These are phyloP conservation scores for Tagetes erecta DNA, from an alignment of 129 eudicot genomes.

Conservation along the genomic window DNA sequence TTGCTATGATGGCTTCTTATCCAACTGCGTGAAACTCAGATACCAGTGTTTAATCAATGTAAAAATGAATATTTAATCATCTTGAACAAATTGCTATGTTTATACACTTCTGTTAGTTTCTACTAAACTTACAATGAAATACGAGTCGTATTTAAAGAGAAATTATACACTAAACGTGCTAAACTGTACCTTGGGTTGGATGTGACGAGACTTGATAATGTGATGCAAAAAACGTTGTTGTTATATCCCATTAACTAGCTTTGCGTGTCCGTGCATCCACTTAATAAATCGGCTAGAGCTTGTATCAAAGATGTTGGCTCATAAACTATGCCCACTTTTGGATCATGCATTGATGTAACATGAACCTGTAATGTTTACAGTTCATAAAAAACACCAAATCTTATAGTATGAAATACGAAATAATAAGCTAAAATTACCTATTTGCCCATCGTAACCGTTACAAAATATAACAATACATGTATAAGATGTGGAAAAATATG, in stretches of 20 bases:
- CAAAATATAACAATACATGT: background rate
- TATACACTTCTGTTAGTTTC: background rate
- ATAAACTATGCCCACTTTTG: slow-evolving; percentile 72
- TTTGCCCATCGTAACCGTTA: background rate
- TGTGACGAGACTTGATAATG: background rate
- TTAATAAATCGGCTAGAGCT: slow-evolving; percentile 63
- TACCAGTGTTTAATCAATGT: slow-evolving; percentile 4
- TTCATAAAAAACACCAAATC: background rate
- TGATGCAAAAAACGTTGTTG: background rate
- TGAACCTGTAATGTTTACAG: slow-evolving; percentile 47
- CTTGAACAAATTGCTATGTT: background rate
- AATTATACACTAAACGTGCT: background rate
- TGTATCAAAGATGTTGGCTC: slow-evolving; percentile 74
- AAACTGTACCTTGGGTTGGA: slow-evolving; percentile 8
- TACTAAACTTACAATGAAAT: background rate
- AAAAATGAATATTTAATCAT: background rate
- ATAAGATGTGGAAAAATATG: slow-evolving; percentile 9
- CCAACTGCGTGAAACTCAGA: background rate
- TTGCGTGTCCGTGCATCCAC: slow-evolving; percentile 26
- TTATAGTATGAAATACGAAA: background rate
- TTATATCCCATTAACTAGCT: slow-evolving; percentile 11
- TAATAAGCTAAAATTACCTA: background rate
- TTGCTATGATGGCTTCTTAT: slow-evolving; percentile 23
- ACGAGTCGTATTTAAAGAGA: background rate
- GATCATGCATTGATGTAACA: slow-evolving; percentile 72